Percentiles rank a stretch among this genome's conserved stretches.
Evolutionary conservation across 2,329 filamentous ascomycete species (phyloP).

Genomic region (Trichoderma hamatum): DNA sequence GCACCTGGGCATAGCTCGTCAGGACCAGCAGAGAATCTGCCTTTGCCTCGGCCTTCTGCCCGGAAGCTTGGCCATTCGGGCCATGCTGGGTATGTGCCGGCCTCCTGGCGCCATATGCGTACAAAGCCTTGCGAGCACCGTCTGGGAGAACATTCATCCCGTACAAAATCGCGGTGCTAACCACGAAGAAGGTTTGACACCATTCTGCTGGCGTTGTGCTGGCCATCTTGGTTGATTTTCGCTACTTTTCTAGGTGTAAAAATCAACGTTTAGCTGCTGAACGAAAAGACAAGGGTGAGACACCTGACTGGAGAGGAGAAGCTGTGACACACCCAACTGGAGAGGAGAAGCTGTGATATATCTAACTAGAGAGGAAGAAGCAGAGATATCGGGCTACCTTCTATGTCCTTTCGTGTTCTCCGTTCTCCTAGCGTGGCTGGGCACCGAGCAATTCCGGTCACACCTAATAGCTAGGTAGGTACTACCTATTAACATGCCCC

Average conservation of each 20-base stretch:
- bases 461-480: background rate
- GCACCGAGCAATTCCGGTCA: background rate
- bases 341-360: background rate
- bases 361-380: background rate
- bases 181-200: slow-evolving; percentile 54
- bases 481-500: background rate
- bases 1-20: slow-evolving; percentile 59
- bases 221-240: background rate
- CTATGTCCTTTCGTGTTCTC: too few species aligned
- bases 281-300: background rate
- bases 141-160: slow-evolving; percentile 49
- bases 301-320: background rate
- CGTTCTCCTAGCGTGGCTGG: too few species aligned
- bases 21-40: slow-evolving; percentile 35
- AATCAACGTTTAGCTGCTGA: background rate
- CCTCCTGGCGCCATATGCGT: slow-evolving; percentile 55
- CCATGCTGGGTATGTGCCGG: slow-evolving; percentile 28
- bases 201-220: slow-evolving; percentile 35
- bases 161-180: slow-evolving; percentile 45
- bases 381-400: background rate
- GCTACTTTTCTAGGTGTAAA: background rate
- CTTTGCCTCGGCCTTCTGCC: slow-evolving; percentile 28
- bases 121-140: slow-evolving; percentile 48
- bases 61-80: slow-evolving; percentile 26
- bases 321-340: background rate